Evolutionary conservation across 805 yeast genomes (phyloP).

Genomic region (Yamadazyma sp.): DNA sequence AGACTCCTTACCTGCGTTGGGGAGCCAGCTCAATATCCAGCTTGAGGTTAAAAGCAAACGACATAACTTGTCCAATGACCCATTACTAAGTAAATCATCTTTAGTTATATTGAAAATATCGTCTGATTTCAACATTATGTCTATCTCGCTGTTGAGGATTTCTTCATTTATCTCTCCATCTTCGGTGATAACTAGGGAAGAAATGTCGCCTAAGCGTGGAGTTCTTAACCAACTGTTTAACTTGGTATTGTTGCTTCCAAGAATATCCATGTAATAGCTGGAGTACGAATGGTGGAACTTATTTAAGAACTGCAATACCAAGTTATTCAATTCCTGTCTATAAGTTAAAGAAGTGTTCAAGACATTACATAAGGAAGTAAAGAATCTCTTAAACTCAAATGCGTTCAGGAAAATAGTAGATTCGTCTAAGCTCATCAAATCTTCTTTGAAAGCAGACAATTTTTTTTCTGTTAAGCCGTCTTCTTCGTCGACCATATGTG

Average conservation of each 20-base stretch:
- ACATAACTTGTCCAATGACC: conserved; percentile 51
- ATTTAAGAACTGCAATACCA: conserved; percentile 40
- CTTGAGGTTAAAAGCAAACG: conserved; percentile 53
- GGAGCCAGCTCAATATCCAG: conserved; percentile 64
- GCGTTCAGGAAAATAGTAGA: conserved; percentile 41
- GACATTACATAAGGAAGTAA: conserved; percentile 48
- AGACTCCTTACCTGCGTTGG: conserved; percentile 47
- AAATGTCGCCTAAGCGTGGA: conserved; percentile 25
- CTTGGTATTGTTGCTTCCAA: conserved; percentile 14
- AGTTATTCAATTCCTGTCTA: conserved; percentile 51
- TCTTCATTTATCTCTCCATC: conserved; percentile 17
- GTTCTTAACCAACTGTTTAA: conserved; percentile 31
- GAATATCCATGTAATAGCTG: conserved; percentile 38
- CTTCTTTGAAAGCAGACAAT: conserved; percentile 1
- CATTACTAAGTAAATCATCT: conserved; percentile 55
- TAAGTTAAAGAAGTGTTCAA: conserved; percentile 62
- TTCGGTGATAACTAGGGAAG: conserved; percentile 17
- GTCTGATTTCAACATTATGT: conserved; percentile 25
- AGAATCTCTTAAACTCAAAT: conserved; percentile 45
- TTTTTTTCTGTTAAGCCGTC: conserved; percentile 4
- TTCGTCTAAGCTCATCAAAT: conserved; percentile 9
- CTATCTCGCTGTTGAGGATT: conserved; percentile 25
- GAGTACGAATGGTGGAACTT: conserved; percentile 34
- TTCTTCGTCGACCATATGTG: background rate
- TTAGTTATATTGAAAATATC: conserved; percentile 29